Base-by-base conservation (phyloP, 768 basidiomycete species). In the Naganishia antarctica region DNA sequence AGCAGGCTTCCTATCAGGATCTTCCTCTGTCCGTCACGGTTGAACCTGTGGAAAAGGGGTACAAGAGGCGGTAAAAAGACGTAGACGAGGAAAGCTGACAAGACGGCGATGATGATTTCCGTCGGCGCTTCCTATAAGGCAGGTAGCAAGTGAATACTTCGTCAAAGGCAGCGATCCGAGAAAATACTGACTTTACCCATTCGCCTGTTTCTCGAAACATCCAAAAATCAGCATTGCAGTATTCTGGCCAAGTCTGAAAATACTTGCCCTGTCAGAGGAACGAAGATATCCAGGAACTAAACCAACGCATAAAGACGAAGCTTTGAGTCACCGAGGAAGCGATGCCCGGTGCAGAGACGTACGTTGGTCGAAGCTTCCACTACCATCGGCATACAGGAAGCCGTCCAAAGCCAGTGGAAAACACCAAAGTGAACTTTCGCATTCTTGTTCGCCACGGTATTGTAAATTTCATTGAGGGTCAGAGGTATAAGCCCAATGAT, bases 161-260 rank as follows among this genome's bases (percentile, higher is more conserved):
- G 18, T 15, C n/a, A 15, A 21, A 21, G 12, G 12, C 18, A 34
- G n/a, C 50, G 13, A 4, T 2, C 1, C 13, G 16, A 60, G 9
- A 31, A 16, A n/a, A 37, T 44, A 63, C 74, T 67, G 43, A 79
- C 75, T 37, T 81, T 83, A 34, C 90, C 90, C 51, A 88, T 84
- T 8, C 91, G 84, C 32, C 53, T 57, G 34, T 49, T 1, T 18
- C 16, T 29, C n/a, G 3, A 50, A 25, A 28, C 31, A 48, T 53
- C 48, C 46, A 23, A 91, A 91, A 0, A 96, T 77, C 8, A 93
- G 93, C 0, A 94, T 89, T 70, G 97, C 93, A 25, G 96, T 86
- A 47, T 93, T 88, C 45, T 89, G 69, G 3, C 87, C 84, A 2
- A 84, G 81, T 45, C 82, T 74, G 43, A 85, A 71, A 37, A 89